These are phyloP conservation scores for Penicillium pulvis DNA, from an alignment of 495 filamentous ascomycete species.

Conservation along the genomic window DNA sequence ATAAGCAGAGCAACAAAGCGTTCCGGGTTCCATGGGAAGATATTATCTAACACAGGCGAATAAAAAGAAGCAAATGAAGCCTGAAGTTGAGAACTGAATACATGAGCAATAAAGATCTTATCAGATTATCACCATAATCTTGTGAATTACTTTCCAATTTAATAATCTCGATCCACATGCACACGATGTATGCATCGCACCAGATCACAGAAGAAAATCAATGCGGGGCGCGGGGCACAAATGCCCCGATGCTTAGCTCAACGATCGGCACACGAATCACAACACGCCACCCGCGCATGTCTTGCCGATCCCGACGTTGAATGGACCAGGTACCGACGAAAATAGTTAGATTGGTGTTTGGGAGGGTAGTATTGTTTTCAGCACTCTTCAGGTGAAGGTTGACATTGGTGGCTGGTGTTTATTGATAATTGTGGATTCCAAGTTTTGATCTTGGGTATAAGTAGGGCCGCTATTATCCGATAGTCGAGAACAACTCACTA, in stretches of 20 bases:
- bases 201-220: neutral
- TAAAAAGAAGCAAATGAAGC: no score
- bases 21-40: neutral
- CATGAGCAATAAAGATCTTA: no score
- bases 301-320: constrained; percentile 8
- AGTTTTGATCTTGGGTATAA: neutral
- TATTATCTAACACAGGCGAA: no score
- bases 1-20: neutral
- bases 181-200: no score
- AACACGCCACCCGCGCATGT: constrained; percentile 9
- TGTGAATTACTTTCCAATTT: no score
- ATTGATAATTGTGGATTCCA: neutral
- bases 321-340: constrained; percentile 8
- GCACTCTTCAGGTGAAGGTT: neutral
- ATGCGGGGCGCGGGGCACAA: constrained; percentile 11
- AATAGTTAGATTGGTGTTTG: neutral
- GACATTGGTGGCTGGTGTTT: neutral
- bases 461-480: neutral
- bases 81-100: no score
- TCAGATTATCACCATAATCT: no score
- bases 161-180: no score
- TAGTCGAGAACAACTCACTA: neutral
- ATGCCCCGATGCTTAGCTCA: constrained; percentile 1
- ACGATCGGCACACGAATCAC: constrained; percentile 22
- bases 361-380: neutral